These are phyloP conservation scores for Rubus idaeus DNA, from an alignment of 306 rosid genomes.

Conservation along the genomic window DNA sequence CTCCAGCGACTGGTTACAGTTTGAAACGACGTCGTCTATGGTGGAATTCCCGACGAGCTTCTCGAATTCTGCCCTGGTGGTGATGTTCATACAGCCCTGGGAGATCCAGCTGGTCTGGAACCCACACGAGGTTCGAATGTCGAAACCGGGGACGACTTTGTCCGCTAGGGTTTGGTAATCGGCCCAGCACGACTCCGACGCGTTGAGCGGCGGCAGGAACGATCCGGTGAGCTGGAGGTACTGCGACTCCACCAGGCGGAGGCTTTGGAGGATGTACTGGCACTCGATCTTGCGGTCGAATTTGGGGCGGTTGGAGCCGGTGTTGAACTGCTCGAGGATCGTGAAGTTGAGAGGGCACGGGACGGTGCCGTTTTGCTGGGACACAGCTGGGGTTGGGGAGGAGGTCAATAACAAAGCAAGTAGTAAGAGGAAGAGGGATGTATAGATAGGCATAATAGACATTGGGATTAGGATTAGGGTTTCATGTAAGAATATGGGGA, in stretches of 20 bases:
- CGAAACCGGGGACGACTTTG: slow-evolving; percentile 22
- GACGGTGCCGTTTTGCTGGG: slow-evolving; percentile 26
- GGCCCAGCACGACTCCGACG: slow-evolving; percentile 53
- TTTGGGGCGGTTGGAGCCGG: slow-evolving; percentile 17
- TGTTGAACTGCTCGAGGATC: slow-evolving; percentile 41
- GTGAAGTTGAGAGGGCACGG: slow-evolving; percentile 73
- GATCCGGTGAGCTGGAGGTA: slow-evolving; percentile 50
- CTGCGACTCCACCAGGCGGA: slow-evolving; percentile 61
- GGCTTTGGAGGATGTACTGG: slow-evolving; percentile 51
- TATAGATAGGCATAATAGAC: background rate
- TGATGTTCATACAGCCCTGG: slow-evolving; percentile 76
- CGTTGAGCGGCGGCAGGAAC: slow-evolving; percentile 53
- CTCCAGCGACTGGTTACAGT: slow-evolving; percentile 52
- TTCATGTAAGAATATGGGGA: slow-evolving; percentile 3
- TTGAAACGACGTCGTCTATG: slow-evolving; percentile 5
- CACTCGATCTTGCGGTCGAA: slow-evolving; percentile 30
- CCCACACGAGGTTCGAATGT: slow-evolving; percentile 46
- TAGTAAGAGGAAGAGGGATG: slow-evolving; percentile 17
- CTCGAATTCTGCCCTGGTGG: slow-evolving; percentile 47
- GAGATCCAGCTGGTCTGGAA: slow-evolving; percentile 52
- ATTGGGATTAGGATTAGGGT: background rate
- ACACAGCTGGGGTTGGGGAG: background rate
- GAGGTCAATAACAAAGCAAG: slow-evolving; percentile 5
- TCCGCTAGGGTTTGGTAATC: slow-evolving; percentile 28
- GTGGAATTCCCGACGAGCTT: background rate